phyloP scores from a whole-genome alignment of 2,329 filamentous ascomycete species.

The Dothiorella sarmentorum region DNA sequence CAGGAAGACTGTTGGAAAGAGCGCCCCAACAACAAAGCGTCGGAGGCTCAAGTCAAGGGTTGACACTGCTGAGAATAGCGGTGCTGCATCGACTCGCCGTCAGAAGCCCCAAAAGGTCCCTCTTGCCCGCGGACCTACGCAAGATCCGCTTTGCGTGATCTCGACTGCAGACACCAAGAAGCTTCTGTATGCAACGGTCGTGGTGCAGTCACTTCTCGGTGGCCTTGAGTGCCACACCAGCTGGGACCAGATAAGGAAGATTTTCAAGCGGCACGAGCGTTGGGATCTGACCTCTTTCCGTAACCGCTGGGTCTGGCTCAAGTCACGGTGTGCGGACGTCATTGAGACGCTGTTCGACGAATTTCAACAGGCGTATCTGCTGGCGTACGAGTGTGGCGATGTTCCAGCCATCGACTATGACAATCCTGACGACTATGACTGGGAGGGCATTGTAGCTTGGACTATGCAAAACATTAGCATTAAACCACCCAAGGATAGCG shows the following conservation, averaged over 20 bases:
- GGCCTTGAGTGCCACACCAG: slow-evolving; percentile 36
- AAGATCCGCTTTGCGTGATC: slow-evolving; percentile 21
- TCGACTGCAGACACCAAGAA: slow-evolving; percentile 25
- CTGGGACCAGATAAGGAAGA: slow-evolving; percentile 41
- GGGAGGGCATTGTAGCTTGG: slow-evolving; percentile 65
- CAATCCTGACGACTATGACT: slow-evolving; percentile 63
- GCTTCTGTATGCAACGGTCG: slow-evolving; percentile 29
- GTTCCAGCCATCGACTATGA: slow-evolving; percentile 63
- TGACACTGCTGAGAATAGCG: neutral
- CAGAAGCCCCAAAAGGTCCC: neutral
- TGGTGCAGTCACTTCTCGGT: slow-evolving; percentile 35
- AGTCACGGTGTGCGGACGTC: slow-evolving; percentile 36
- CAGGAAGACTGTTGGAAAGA: neutral
- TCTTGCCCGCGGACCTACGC: neutral
- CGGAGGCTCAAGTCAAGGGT: neutral
- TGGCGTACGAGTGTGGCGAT: slow-evolving; percentile 62
- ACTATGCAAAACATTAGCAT: slow-evolving; percentile 46
- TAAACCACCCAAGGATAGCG: neutral
- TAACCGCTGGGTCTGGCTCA: slow-evolving; percentile 38
- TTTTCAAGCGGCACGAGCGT: slow-evolving; percentile 35
- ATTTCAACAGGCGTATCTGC: slow-evolving; percentile 64
- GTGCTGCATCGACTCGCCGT: neutral
- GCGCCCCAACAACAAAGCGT: neutral
- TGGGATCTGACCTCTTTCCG: slow-evolving; percentile 34
- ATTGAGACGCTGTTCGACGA: slow-evolving; percentile 57